Conservation (phyloP, 495 filamentous ascomycete species). For the Antarctomyces pellizariae region DNA sequence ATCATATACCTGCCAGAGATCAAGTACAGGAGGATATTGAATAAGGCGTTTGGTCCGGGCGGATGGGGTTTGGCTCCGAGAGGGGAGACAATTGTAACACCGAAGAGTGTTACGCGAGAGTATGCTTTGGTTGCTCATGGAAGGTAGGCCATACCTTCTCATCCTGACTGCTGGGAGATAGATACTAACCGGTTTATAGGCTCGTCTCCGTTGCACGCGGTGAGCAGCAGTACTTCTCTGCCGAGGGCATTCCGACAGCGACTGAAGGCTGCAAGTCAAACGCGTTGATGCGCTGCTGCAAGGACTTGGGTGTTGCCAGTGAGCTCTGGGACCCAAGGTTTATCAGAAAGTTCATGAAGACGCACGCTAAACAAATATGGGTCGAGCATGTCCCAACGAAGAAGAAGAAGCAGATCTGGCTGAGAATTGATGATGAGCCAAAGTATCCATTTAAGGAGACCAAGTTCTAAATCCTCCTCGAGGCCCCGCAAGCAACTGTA, state of each 20-base stretch:
- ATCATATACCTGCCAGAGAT: conserved; percentile 96
- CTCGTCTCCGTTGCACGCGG: conserved; percentile 82
- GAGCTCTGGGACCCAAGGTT: conserved; percentile 94
- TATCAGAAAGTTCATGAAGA: conserved; percentile 45
- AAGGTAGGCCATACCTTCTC: conserved; percentile 35
- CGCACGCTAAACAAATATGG: conserved; percentile 45
- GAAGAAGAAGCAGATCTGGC: conserved; percentile 71
- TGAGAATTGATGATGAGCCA: conserved; percentile 63
- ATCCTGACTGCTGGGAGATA: neutral
- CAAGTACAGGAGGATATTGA: conserved; percentile 87
- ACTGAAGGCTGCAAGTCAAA: conserved; percentile 96
- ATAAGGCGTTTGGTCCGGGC: conserved; percentile 78
- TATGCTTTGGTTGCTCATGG: conserved; percentile 83
- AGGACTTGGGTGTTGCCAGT: conserved; percentile 83
- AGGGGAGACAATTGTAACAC: conserved; percentile 75
- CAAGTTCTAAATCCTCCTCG: no score
- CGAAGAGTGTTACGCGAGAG: conserved; percentile 75
- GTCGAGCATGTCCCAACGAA: conserved; percentile 67
- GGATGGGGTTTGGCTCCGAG: conserved; percentile 86
- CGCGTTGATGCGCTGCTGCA: conserved; percentile 89
- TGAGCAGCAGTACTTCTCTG: conserved; percentile 84
- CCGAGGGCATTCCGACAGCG: conserved; percentile 85
- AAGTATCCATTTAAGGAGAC: conserved; percentile 60
- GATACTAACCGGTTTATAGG: conserved; percentile 18
- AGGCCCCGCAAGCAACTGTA: no score